phyloP scores from a whole-genome alignment of 176 grass and related monocot genomes.

The Rhynchospora tenuis region DNA sequence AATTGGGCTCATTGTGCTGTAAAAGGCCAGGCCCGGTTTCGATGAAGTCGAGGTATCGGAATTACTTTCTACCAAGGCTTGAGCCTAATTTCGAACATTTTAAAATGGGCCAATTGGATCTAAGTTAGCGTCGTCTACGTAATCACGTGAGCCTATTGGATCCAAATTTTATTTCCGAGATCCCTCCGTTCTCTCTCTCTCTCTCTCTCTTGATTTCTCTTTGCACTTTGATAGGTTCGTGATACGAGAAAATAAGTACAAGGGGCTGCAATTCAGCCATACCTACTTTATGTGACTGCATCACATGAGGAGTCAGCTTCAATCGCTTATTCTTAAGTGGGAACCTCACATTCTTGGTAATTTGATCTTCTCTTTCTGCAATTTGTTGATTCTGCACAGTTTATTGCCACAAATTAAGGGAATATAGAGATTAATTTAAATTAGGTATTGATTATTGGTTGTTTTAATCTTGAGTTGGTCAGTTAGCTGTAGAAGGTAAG shows the following conservation, averaged over 20 bases:
- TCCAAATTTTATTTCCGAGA: too few relatives aligned
- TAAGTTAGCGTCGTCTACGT: too few relatives aligned
- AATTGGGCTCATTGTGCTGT: too few relatives aligned
- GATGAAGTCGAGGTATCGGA: too few relatives aligned
- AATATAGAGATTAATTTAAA: neutral
- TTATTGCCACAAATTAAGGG: neutral
- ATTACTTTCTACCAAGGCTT: too few relatives aligned
- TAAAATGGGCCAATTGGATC: too few relatives aligned
- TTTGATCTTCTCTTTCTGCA: neutral
- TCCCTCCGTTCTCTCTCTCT: too few relatives aligned
- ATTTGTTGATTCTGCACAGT: neutral
- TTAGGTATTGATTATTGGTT: neutral
- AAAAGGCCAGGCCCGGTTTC: too few relatives aligned
- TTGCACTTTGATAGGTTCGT: conserved; percentile 52
- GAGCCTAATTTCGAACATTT: too few relatives aligned
- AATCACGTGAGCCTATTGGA: too few relatives aligned
- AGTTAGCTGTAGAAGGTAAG: neutral
- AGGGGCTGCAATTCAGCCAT: conserved; percentile 92
- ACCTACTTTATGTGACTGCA: conserved; percentile 94
- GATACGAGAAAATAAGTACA: conserved; percentile 81
- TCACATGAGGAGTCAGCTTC: conserved; percentile 63
- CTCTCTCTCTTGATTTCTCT: neutral
- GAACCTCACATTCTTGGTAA: conserved; percentile 66
- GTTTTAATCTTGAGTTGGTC: neutral
- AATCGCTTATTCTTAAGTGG: conserved; percentile 61